These are phyloP conservation scores for Pyrenophora teres DNA, from an alignment of 2,329 filamentous ascomycete species.

Conservation along the genomic window DNA sequence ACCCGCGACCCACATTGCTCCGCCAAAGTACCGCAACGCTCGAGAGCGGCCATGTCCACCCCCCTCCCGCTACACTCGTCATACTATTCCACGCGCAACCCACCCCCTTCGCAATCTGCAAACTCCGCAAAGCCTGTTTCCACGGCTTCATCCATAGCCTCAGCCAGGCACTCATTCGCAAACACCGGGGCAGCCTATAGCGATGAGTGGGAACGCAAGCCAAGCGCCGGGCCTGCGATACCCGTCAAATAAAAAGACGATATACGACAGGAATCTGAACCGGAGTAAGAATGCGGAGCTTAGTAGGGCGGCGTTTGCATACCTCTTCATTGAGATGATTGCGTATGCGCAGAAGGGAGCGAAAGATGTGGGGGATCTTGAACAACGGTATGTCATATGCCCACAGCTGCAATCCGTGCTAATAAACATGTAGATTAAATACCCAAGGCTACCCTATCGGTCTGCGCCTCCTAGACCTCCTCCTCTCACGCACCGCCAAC, in stretches of 20 bases:
- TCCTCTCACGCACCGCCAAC: constrained; percentile 70
- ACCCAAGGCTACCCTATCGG: constrained; percentile 91
- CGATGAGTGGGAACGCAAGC: constrained; percentile 33
- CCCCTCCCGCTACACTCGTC: constrained; percentile 26
- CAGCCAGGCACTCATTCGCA: constrained; percentile 8
- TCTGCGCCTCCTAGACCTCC: constrained; percentile 90
- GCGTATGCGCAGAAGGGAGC: constrained; percentile 89
- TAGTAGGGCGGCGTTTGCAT: constrained; percentile 92
- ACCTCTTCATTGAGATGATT: constrained; percentile 96
- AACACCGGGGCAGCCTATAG: constrained; percentile 19
- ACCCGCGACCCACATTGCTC: constrained; percentile 29
- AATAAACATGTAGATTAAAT: constrained; percentile 67
- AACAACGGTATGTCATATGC: constrained; percentile 70
- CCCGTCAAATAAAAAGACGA: constrained; percentile 92
- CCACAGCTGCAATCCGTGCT: background rate
- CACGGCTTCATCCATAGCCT: constrained; percentile 6
- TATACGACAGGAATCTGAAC: constrained; percentile 95
- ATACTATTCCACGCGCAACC: constrained; percentile 16
- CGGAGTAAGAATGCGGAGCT: constrained; percentile 85
- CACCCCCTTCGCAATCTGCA: constrained; percentile 9
- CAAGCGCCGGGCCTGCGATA: constrained; percentile 70
- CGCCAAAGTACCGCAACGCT: constrained; percentile 17
- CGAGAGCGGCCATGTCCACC: constrained; percentile 27
- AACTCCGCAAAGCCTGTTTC: constrained; percentile 5
- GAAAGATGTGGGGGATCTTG: constrained; percentile 89